phyloP scores from a whole-genome alignment of 2,329 filamentous ascomycete genomes.

The Septoria linicola region DNA sequence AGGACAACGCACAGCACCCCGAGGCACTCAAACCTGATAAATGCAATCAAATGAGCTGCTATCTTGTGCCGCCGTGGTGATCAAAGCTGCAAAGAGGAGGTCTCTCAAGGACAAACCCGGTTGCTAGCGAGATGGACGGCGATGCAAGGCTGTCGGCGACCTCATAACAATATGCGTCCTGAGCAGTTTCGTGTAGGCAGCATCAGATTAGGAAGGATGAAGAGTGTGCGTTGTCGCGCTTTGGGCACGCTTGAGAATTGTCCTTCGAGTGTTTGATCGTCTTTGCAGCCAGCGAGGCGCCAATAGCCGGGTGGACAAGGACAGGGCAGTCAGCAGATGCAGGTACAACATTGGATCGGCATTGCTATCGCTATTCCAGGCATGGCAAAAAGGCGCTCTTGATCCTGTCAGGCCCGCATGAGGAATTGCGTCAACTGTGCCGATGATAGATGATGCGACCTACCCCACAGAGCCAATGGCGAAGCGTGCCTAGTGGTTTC shows the following conservation, averaged over 20 bases:
- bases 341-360: constrained; percentile 29
- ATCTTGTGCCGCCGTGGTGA: constrained; percentile 17
- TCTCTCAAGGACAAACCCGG: constrained; percentile 3
- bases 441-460: constrained; percentile 7
- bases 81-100: not conserved
- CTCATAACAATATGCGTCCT: not conserved
- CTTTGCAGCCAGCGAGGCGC: constrained; percentile 22
- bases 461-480: constrained; percentile 21
- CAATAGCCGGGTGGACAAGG: constrained; percentile 25
- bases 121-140: constrained; percentile 12
- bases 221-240: constrained; percentile 7
- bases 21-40: constrained; percentile 2
- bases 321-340: constrained; percentile 22
- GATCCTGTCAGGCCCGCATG: constrained; percentile 24
- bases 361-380: constrained; percentile 22
- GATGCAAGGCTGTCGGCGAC: constrained; percentile 16
- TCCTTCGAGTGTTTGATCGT: constrained; percentile 16
- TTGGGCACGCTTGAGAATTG: constrained; percentile 3
- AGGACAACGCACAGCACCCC: constrained; percentile 26
- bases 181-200: constrained; percentile 10
- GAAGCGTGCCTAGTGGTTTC: constrained; percentile 16
- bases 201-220: constrained; percentile 14
- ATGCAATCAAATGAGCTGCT: constrained; percentile 28
- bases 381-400: constrained; percentile 11
- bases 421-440: constrained; percentile 23